Percentiles rank a stretch among this genome's conserved stretches.
Evolutionary conservation across 2,329 filamentous ascomycete genomes (phyloP).

Genomic region (Beauveria medogensis): DNA sequence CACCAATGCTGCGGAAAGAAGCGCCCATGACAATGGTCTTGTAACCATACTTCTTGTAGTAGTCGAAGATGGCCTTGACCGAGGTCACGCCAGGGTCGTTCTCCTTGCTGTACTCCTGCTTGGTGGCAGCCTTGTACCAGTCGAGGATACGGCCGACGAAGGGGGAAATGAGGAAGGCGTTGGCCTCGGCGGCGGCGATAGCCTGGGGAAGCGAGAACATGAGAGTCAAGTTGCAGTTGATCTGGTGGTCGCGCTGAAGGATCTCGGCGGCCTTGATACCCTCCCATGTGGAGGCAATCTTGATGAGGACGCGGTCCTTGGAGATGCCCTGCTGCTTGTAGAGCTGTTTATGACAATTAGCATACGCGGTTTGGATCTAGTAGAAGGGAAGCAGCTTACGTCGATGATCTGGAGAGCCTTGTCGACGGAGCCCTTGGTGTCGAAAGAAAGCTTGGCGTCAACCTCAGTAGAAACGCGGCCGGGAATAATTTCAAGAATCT

Average conservation of each 20-base stretch:
- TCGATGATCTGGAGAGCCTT: slow-evolving; percentile 98
- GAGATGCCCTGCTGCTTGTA: slow-evolving; percentile 87
- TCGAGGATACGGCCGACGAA: slow-evolving; percentile 99
- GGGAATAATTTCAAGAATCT: slow-evolving; percentile 94
- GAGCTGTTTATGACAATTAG: slow-evolving; percentile 48
- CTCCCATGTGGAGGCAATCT: slow-evolving; percentile 98
- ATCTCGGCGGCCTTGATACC: slow-evolving; percentile 98
- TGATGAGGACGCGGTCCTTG: slow-evolving; percentile 95
- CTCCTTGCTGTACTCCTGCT: slow-evolving; percentile 84
- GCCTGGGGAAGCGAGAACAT: slow-evolving; percentile 97
- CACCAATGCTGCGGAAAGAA: slow-evolving; percentile 90
- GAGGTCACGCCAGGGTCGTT: slow-evolving; percentile 95
- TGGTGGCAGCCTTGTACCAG: slow-evolving; percentile 95
- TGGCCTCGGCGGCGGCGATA: slow-evolving; percentile 90
- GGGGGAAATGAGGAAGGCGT: slow-evolving; percentile 95
- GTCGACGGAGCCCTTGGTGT: slow-evolving; percentile 81
- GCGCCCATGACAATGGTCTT: slow-evolving; percentile 99
- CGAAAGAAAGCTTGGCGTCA: slow-evolving; percentile 91
- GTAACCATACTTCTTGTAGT: slow-evolving; percentile 99
- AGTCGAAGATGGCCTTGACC: slow-evolving; percentile 94
- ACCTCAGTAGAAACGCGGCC: slow-evolving; percentile 99
- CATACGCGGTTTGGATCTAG: not conserved
- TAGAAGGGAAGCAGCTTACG: slow-evolving; percentile 40
- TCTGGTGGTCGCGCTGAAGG: slow-evolving; percentile 87
- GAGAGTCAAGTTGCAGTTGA: slow-evolving; percentile 98